Base-by-base conservation (phyloP, 139 green algal species). In the Chlorella ohadii region DNA sequence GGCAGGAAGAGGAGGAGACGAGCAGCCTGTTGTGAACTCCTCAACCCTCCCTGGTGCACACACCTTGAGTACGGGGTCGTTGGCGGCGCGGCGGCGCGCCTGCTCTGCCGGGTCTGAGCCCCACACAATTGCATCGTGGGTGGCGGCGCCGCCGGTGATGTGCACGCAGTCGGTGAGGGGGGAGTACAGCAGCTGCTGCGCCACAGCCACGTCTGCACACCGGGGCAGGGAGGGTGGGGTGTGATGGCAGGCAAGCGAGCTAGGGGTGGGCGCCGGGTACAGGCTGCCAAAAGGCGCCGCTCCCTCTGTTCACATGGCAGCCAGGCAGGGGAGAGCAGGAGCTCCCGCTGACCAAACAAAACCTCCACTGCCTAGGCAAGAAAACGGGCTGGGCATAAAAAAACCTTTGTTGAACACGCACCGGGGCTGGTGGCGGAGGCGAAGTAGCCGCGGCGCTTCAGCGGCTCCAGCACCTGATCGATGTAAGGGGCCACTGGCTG, bases 81-180 rank as follows among this genome's bases (percentile, higher is more conserved):
- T 82, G 39, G 70, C 81, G 11, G 73, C 72, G 5, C 81, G 86
- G 36, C 88, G 80, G 12, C 86, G 74, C 27, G 44, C 51, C 77
- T 85, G 86, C 84, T 92, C 88, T 64, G 87, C 88, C 12, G 44
- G 34, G 57, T 81, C 47, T 6, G 36, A 41, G 44, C 84, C 68
- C 90, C 94, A 98, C 56, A 96, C 85, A 34, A 98, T 96, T 34
- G 88, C 88, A 75, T 98, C 94, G 83, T 94, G 96, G 5, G 95
- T 98, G 23, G 89, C 86, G 6, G 87, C 85, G 0, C 86, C 91
- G 3, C 82, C 86, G 17, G 95, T 98, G 55, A 98, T 85, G 90
- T 97, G 94, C 22, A 97, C 86, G 55, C 73, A 88, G 55, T 74
- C 57, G 6, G 96, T 81, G 33, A 87, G 51, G 0, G 84, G 84